Evolutionary conservation across 164 flowering plant genomes (phyloP).

Genomic region (Tinospora cordifolia): DNA sequence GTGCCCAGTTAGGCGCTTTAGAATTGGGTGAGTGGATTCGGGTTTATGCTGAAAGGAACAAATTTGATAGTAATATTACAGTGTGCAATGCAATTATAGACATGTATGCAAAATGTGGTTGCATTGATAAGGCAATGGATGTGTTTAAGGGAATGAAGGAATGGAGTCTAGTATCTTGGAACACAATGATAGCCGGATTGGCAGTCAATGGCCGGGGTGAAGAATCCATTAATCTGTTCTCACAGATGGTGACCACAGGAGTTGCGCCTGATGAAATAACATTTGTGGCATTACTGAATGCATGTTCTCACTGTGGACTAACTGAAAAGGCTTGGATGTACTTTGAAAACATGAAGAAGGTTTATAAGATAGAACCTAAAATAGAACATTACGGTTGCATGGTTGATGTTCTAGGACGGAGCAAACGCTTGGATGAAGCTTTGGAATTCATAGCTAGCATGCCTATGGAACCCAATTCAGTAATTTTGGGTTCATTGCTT

Average conservation of each 20-base stretch:
- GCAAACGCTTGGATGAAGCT: constrained; percentile 11
- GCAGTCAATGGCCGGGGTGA: constrained; percentile 23
- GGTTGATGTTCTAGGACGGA: constrained; percentile 17
- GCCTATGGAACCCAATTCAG: constrained; percentile 21
- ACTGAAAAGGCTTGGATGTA: constrained; percentile 17
- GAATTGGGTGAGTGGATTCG: constrained; percentile 26
- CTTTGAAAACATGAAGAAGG: constrained; percentile 14
- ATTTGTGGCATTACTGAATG: constrained; percentile 21
- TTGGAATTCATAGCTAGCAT: constrained; percentile 10
- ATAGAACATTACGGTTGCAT: constrained; percentile 18
- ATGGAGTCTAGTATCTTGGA: constrained; percentile 22
- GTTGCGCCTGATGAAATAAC: constrained; percentile 24
- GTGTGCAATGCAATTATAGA: constrained; percentile 25
- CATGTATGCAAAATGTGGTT: constrained; percentile 26
- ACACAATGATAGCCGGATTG: constrained; percentile 24
- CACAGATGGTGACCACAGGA: constrained; percentile 18
- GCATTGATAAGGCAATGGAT: constrained; percentile 22
- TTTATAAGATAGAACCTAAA: constrained; percentile 12
- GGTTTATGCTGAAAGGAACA: constrained; percentile 12
- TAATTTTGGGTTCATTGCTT: constrained; percentile 17
- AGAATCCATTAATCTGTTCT: constrained; percentile 18
- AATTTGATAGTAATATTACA: constrained; percentile 10
- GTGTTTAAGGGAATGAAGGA: constrained; percentile 20
- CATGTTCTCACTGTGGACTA: constrained; percentile 22
- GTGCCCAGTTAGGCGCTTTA: constrained; percentile 23